phyloP scores from a whole-genome alignment of 2,329 filamentous ascomycete species.

The Cytospora schulzeri region DNA sequence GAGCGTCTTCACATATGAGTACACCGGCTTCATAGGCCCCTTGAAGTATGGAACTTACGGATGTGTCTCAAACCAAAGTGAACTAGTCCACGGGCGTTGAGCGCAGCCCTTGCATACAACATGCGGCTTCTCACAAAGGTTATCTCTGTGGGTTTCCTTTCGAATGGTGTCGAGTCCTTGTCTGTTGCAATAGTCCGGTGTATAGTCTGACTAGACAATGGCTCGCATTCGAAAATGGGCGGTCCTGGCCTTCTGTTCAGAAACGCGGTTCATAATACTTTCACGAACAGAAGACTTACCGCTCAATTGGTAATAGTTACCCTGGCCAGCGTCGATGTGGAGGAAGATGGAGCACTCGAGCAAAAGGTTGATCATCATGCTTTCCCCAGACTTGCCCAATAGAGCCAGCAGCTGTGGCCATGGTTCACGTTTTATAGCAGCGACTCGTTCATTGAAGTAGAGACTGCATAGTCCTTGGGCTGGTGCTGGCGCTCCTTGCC shows the following conservation, averaged over 20 bases:
- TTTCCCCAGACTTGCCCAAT: slow-evolving; percentile 74
- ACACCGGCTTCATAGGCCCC: background rate
- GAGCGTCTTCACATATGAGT: slow-evolving; percentile 61
- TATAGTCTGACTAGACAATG: background rate
- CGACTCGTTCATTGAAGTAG: slow-evolving; percentile 71
- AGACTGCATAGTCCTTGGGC: slow-evolving; percentile 68
- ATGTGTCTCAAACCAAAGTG: slow-evolving; percentile 78
- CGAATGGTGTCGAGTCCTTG: slow-evolving; percentile 19
- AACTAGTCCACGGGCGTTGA: slow-evolving; percentile 69
- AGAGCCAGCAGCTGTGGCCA: slow-evolving; percentile 78
- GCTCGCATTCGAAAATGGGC: slow-evolving; percentile 24
- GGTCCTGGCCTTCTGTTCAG: slow-evolving; percentile 9
- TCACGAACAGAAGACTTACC: slow-evolving; percentile 52
- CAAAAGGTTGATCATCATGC: slow-evolving; percentile 76
- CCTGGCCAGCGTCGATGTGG: slow-evolving; percentile 57
- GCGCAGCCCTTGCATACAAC: slow-evolving; percentile 75
- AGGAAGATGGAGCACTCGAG: slow-evolving; percentile 77
- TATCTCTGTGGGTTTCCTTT: slow-evolving; percentile 59
- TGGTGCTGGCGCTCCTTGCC: slow-evolving; percentile 28
- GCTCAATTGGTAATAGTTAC: slow-evolving; percentile 77
- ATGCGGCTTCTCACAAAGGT: slow-evolving; percentile 80
- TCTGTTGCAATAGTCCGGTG: background rate
- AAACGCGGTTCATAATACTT: slow-evolving; percentile 26
- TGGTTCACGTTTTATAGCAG: slow-evolving; percentile 65
- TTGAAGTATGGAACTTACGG: slow-evolving; percentile 57